phyloP scores from a whole-genome alignment of 257 asterid species.

The Gentiana macrophylla region DNA sequence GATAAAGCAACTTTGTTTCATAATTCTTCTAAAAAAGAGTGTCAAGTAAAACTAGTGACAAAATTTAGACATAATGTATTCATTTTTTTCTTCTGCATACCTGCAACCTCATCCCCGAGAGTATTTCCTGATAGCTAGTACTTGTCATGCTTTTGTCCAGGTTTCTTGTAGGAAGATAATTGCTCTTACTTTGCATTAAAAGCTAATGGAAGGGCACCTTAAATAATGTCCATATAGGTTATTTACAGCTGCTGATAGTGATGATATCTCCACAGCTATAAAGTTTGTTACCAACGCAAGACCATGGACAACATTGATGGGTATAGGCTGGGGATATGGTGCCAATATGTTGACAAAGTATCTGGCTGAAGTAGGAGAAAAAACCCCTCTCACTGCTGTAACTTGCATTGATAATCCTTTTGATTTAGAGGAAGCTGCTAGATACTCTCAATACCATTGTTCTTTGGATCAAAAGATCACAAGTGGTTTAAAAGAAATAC shows the following conservation, averaged over 20 bases:
- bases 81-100: no score
- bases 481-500: constrained; percentile 64
- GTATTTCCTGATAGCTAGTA: no score
- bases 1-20: no score
- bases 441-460: constrained; percentile 38
- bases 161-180: constrained; percentile 12
- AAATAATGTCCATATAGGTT: constrained; percentile 74
- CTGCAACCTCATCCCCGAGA: no score
- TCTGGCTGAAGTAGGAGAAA: constrained; percentile 82
- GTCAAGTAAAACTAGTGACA: no score
- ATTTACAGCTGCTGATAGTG: constrained; percentile 99
- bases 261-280: constrained; percentile 80
- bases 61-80: no score
- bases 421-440: constrained; percentile 76
- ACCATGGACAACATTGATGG: constrained; percentile 89
- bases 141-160: neutral
- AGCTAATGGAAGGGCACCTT: constrained; percentile 44
- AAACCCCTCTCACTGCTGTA: constrained; percentile 89
- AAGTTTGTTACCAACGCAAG: constrained; percentile 66
- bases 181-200: constrained; percentile 25
- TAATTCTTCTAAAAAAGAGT: no score
- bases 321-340: constrained; percentile 92
- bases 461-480: constrained; percentile 49
- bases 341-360: constrained; percentile 97
- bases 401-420: constrained; percentile 92